Conservation (phyloP, 2,329 filamentous ascomycete genomes). For the Cadophora gregata region DNA sequence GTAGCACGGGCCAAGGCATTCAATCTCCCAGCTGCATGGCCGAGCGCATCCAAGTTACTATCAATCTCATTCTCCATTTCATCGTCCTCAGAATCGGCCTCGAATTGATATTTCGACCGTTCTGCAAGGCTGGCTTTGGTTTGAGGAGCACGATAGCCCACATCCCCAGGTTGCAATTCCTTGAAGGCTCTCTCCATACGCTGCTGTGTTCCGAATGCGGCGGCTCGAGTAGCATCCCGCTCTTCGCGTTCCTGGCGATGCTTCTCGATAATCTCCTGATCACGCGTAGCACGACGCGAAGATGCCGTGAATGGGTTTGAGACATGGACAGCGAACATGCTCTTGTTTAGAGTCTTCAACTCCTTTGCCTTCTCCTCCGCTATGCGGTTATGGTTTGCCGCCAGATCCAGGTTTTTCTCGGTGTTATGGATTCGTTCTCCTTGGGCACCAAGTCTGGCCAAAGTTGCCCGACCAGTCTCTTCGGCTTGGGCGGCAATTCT, state of each 20-base stretch:
- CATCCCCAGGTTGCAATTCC: conserved; percentile 47
- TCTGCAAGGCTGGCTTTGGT: conserved; percentile 57
- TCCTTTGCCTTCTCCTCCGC: conserved; percentile 83
- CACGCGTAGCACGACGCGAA: conserved; percentile 66
- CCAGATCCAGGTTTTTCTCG: conserved; percentile 81
- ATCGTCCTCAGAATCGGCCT: conserved; percentile 54
- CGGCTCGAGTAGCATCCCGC: conserved; percentile 66
- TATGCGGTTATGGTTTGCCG: conserved; percentile 75
- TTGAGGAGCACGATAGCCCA: conserved; percentile 38
- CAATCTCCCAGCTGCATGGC: conserved; percentile 69
- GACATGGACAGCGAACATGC: conserved; percentile 89
- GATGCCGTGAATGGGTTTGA: conserved; percentile 78
- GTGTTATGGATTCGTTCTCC: conserved; percentile 83
- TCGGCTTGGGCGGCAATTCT: conserved; percentile 71
- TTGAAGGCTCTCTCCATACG: conserved; percentile 59
- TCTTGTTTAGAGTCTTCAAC: conserved; percentile 83
- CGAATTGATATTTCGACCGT: conserved; percentile 76
- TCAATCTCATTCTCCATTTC: conserved; percentile 75
- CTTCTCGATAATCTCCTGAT: conserved; percentile 72
- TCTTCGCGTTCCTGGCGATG: conserved; percentile 69
- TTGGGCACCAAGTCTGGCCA: conserved; percentile 77
- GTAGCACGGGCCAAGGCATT: conserved; percentile 78
- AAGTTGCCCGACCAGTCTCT: conserved; percentile 72
- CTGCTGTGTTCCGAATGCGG: conserved; percentile 57
- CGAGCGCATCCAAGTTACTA: conserved; percentile 64